phyloP scores from a whole-genome alignment of 768 basidiomycete genomes.

The Leccinum barrowsii region DNA sequence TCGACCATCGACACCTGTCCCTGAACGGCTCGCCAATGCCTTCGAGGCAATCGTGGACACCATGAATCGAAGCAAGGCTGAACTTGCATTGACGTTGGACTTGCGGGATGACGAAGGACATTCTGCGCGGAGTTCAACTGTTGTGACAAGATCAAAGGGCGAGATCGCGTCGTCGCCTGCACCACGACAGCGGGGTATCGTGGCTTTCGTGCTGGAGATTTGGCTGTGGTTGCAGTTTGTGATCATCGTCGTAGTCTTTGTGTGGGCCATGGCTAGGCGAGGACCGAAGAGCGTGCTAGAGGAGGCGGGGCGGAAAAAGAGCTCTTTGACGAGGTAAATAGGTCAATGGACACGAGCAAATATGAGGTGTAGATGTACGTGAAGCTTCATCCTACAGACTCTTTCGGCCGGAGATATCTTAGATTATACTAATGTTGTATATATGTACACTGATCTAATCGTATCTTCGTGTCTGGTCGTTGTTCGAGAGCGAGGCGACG shows the following conservation, averaged over 20 bases:
- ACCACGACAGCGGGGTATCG: constrained; percentile 33
- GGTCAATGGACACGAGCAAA: not conserved
- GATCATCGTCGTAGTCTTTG: constrained; percentile 70
- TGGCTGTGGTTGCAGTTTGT: constrained; percentile 86
- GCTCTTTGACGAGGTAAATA: constrained; percentile 11
- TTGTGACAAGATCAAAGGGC: constrained; percentile 1
- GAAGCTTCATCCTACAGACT: not conserved
- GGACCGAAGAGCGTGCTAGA: constrained; percentile 69
- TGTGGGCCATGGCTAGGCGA: constrained; percentile 76
- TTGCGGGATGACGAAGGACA: constrained; percentile 5
- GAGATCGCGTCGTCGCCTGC: constrained; percentile 8
- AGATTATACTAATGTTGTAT: constrained; percentile 25
- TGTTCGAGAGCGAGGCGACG: no score
- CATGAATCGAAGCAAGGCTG: constrained; percentile 26
- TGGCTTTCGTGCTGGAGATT: constrained; percentile 57
- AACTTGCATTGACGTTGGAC: constrained; percentile 8
- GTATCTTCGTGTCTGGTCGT: constrained; percentile 1
- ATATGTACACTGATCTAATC: constrained; percentile 15
- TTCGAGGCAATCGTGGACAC: constrained; percentile 47
- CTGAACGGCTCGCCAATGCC: constrained; percentile 39
- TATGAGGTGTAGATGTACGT: constrained; percentile 7
- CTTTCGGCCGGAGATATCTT: constrained; percentile 13
- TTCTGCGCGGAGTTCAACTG: not conserved
- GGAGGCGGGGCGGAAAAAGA: constrained; percentile 37
- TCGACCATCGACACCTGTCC: constrained; percentile 34